Conservation (phyloP, 495 filamentous ascomycete genomes). For the Podospora pseudoanserina region DNA sequence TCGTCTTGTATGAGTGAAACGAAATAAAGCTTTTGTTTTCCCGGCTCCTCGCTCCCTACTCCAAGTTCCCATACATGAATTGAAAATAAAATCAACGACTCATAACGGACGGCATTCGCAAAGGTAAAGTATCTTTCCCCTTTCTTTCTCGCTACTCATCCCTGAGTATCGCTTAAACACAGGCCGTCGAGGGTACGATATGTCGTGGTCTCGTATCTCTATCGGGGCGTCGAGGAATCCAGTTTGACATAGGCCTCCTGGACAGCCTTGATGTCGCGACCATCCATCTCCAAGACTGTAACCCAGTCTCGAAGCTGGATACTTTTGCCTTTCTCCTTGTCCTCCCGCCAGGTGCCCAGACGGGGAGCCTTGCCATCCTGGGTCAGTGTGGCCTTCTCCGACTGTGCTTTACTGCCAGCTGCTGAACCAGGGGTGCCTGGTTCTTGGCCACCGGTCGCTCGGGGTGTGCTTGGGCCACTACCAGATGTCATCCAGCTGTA, state of each 20-base stretch:
- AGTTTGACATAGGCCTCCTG: constrained; percentile 52
- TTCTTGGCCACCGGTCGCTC: constrained; percentile 27
- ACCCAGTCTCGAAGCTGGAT: constrained; percentile 72
- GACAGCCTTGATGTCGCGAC: constrained; percentile 51
- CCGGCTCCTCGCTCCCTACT: background rate
- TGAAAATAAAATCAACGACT: background rate
- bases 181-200: background rate
- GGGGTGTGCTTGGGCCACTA: constrained; percentile 48
- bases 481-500: constrained; percentile 58
- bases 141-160: background rate
- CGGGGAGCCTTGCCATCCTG: constrained; percentile 38
- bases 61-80: background rate
- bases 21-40: background rate
- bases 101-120: no score
- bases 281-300: constrained; percentile 58
- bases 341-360: constrained; percentile 61
- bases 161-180: background rate
- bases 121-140: no score
- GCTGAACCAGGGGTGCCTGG: constrained; percentile 18
- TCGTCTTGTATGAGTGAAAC: background rate
- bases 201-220: background rate
- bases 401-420: constrained; percentile 13
- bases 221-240: constrained; percentile 29
- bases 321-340: constrained; percentile 55
- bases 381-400: constrained; percentile 33